phyloP scores from a whole-genome alignment of 495 filamentous ascomycete species.

The Neurospora terricola region DNA sequence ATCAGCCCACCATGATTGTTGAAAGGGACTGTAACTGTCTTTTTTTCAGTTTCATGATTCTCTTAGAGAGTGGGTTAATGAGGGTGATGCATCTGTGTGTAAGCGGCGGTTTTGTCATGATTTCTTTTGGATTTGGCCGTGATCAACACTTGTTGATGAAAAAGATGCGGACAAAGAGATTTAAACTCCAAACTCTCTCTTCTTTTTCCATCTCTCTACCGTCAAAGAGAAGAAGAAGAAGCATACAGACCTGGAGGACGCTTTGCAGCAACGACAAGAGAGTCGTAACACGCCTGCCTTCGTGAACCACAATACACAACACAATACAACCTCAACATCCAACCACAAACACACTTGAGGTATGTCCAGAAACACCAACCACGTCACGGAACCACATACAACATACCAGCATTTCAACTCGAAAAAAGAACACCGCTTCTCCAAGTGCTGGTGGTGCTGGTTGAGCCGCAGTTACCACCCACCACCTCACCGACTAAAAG shows the following conservation, averaged over 20 bases:
- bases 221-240: not conserved
- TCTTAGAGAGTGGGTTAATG: not conserved
- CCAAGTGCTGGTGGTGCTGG: not conserved
- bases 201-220: not conserved
- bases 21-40: not conserved
- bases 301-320: not conserved
- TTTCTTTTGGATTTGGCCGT: not conserved
- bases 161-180: not conserved
- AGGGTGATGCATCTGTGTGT: not conserved
- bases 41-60: not conserved
- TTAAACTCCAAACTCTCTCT: not conserved
- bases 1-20: not conserved
- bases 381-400: not conserved
- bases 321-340: not conserved
- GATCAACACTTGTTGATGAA: not conserved
- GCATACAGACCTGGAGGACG: not conserved
- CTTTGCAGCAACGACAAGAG: not conserved
- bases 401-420: not conserved
- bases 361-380: not conserved
- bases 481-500: not conserved
- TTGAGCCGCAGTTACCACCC: not conserved
- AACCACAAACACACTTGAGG: not conserved
- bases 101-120: not conserved
- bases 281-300: not conserved
- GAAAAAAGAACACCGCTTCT: not conserved